Percentiles rank a stretch among this genome's conserved stretches.
phyloP scores from a whole-genome alignment of 768 basidiomycete species.

The Agrocybe pediades region DNA sequence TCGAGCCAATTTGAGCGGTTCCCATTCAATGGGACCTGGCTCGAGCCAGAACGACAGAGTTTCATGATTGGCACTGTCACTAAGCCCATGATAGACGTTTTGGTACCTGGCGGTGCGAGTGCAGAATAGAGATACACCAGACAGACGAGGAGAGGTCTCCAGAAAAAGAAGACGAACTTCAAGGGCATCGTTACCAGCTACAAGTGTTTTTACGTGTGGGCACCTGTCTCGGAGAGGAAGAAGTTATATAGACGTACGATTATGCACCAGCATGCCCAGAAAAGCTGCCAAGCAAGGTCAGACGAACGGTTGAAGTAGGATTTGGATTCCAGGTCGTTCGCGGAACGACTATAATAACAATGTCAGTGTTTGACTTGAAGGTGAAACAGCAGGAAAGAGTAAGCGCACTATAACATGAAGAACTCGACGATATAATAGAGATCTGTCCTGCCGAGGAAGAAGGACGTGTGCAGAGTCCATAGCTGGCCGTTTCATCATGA shows the following conservation, averaged over 20 bases:
- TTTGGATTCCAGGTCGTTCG: conserved; percentile 62
- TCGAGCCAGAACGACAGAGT: too few species aligned
- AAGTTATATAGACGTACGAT: conserved; percentile 47
- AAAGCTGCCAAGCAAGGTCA: conserved; percentile 77
- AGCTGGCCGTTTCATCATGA: too few species aligned
- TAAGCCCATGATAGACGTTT: conserved; percentile 80
- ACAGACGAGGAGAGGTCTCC: conserved; percentile 65
- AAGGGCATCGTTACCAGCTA: conserved; percentile 65
- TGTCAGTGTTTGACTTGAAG: neutral
- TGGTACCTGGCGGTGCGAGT: conserved; percentile 65
- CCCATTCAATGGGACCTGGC: too few species aligned
- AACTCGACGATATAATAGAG: conserved; percentile 57
- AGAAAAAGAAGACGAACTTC: conserved; percentile 52
- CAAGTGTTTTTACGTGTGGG: neutral
- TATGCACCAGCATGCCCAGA: conserved; percentile 54
- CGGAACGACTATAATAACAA: conserved; percentile 53
- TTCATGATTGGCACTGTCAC: conserved; percentile 68
- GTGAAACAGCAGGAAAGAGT: neutral
- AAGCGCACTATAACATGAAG: conserved; percentile 67
- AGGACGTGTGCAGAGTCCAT: conserved; percentile 73
- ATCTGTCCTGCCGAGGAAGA: conserved; percentile 64
- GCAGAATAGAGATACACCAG: conserved; percentile 70
- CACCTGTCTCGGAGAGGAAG: neutral
- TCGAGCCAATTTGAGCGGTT: too few species aligned
- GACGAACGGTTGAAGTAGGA: conserved; percentile 63